phyloP scores from a whole-genome alignment of 257 asterid genomes.

The Rhazya stricta region DNA sequence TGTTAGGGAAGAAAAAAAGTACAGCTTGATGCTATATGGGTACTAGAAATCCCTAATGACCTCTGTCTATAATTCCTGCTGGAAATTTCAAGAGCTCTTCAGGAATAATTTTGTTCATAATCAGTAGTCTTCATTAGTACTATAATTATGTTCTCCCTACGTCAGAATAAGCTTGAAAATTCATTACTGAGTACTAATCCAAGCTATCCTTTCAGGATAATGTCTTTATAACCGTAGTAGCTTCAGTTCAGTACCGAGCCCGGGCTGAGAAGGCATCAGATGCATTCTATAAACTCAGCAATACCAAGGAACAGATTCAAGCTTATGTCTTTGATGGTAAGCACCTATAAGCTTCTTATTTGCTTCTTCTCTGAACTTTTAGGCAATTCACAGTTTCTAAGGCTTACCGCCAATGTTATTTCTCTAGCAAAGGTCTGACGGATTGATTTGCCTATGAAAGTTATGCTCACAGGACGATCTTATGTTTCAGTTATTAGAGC shows the following conservation, averaged over 20 bases:
- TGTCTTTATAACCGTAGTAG: constrained; percentile 29
- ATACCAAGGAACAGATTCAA: constrained; percentile 27
- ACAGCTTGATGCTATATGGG: neutral
- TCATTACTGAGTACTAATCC: neutral
- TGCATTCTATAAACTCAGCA: constrained; percentile 32
- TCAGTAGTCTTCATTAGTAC: neutral
- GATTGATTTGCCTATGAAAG: neutral
- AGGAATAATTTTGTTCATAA: neutral
- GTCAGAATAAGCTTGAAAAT: neutral
- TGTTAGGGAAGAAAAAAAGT: neutral
- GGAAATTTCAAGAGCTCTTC: neutral
- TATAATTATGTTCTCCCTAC: neutral
- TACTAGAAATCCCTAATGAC: neutral
- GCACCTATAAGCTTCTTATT: no score
- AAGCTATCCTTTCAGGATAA: constrained; percentile 24
- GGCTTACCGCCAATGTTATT: neutral
- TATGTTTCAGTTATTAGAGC: constrained; percentile 23
- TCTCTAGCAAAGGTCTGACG: neutral
- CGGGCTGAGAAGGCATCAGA: constrained; percentile 23
- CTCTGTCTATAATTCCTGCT: neutral
- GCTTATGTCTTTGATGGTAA: constrained; percentile 35
- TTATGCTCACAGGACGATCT: neutral
- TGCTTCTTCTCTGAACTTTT: neutral
- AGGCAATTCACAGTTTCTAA: neutral
- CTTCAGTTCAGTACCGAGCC: constrained; percentile 33